phyloP scores from a whole-genome alignment of 176 grass and related monocot genomes.

The Zoysia japonica region DNA sequence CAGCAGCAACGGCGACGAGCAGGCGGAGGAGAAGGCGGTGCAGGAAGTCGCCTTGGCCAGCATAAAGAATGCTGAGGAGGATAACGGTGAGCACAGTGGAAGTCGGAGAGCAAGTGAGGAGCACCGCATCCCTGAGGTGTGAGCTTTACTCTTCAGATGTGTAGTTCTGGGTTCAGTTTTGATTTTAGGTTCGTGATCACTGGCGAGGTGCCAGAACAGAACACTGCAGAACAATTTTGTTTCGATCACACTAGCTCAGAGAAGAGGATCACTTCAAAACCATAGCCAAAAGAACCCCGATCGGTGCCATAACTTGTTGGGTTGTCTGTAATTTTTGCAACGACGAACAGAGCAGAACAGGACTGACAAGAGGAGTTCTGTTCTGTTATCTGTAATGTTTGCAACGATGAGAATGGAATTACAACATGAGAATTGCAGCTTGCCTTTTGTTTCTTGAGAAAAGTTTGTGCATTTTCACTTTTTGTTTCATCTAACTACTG shows the following conservation, averaged over 20 bases:
- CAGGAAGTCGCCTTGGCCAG: slow-evolving; percentile 35
- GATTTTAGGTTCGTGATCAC: neutral
- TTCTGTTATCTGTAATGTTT: slow-evolving; percentile 22
- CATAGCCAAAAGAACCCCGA: slow-evolving; percentile 31
- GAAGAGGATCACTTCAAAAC: slow-evolving; percentile 19
- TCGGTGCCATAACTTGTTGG: slow-evolving; percentile 15
- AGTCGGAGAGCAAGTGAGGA: slow-evolving; percentile 46
- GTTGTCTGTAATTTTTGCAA: slow-evolving; percentile 39
- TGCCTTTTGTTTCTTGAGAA: slow-evolving; percentile 45
- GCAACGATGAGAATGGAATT: neutral
- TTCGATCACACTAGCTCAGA: slow-evolving; percentile 21
- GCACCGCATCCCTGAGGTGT: slow-evolving; percentile 47
- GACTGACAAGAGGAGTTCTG: neutral
- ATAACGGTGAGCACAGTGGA: slow-evolving; percentile 54
- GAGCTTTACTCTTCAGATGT: slow-evolving; percentile 20
- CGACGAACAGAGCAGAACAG: slow-evolving; percentile 4
- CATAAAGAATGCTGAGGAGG: slow-evolving; percentile 21
- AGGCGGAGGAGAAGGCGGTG: slow-evolving; percentile 36
- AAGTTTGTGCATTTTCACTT: slow-evolving; percentile 42
- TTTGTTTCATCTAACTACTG: slow-evolving; percentile 18
- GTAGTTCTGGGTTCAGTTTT: slow-evolving; percentile 31
- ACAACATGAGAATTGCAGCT: slow-evolving; percentile 22
- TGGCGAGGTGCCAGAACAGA: slow-evolving; percentile 8
- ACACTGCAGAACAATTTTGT: slow-evolving; percentile 42
- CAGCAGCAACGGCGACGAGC: slow-evolving; percentile 27